A percentile compares a stretch with the other conserved stretches of the same genome.
Conservation (phyloP, 495 filamentous ascomycete genomes). For the Aspergillus taichungensis region DNA sequence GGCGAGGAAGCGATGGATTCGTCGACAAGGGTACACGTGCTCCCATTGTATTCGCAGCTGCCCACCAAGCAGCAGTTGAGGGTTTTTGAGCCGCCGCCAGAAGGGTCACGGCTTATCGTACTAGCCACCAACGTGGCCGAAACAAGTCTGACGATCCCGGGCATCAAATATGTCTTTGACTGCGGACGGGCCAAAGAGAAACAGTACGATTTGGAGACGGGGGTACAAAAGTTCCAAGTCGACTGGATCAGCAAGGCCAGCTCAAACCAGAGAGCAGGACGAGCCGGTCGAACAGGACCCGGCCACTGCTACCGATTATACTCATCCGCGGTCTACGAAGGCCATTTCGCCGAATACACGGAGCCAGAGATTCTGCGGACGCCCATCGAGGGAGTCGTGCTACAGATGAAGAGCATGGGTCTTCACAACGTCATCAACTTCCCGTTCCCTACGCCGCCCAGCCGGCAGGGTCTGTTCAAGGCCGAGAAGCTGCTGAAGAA, state of each 20-base stretch:
- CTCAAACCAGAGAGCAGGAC: conserved; percentile 84
- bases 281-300: conserved; percentile 90
- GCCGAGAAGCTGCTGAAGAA: conserved; percentile 80
- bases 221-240: conserved; percentile 91
- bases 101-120: conserved; percentile 77
- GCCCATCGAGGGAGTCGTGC: conserved; percentile 84
- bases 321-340: conserved; percentile 88
- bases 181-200: conserved; percentile 87
- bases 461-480: conserved; percentile 66
- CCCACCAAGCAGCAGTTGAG: conserved; percentile 85
- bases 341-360: conserved; percentile 77
- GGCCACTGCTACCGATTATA: conserved; percentile 94
- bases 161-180: conserved; percentile 94
- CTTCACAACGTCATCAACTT: conserved; percentile 87
- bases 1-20: conserved; percentile 56
- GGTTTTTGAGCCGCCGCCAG: conserved; percentile 85
- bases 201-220: conserved; percentile 71
- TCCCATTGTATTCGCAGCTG: conserved; percentile 91
- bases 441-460: conserved; percentile 93
- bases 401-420: conserved; percentile 94
- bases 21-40: conserved; percentile 64
- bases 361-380: conserved; percentile 86
- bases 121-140: conserved; percentile 96
- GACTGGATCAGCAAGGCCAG: conserved; percentile 97
- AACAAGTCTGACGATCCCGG: conserved; percentile 92